These are phyloP conservation scores for Mucuna pruriens DNA, from an alignment of 306 rosid species.

Conservation along the genomic window DNA sequence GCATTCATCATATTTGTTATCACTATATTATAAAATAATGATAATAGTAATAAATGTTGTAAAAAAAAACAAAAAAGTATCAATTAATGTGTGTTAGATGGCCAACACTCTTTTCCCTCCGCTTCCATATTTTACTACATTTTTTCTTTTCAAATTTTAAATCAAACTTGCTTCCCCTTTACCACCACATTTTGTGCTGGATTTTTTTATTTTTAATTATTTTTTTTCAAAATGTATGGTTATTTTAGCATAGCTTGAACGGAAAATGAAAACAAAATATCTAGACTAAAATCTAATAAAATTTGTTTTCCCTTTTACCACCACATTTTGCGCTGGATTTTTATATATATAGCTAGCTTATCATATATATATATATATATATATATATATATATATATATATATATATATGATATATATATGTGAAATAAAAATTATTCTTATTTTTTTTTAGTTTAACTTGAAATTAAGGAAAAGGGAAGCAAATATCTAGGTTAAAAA, in stretches of 20 bases:
- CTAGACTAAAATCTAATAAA: too few relatives aligned
- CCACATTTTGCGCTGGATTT: conserved; percentile 11
- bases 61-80: conserved; percentile 10
- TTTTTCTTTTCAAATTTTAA: neutral
- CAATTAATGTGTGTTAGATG: conserved; percentile 52
- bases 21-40: conserved; percentile 42
- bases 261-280: too few relatives aligned
- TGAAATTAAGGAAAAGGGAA: neutral
- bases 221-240: too few relatives aligned
- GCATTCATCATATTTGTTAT: conserved; percentile 39
- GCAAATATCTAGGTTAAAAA: neutral
- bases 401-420: too few relatives aligned
- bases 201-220: neutral
- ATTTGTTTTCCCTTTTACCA: neutral
- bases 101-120: conserved; percentile 47
- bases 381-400: too few relatives aligned
- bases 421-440: too few relatives aligned
- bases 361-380: too few relatives aligned
- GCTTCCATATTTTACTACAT: neutral
- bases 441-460: neutral
- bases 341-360: neutral
- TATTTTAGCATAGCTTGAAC: too few relatives aligned
- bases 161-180: too few relatives aligned
- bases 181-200: conserved; percentile 1
- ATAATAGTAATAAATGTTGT: conserved; percentile 27